These are phyloP conservation scores for Gnetum montanum DNA, from an alignment of 75 land plant genomes.

Conservation along the genomic window DNA sequence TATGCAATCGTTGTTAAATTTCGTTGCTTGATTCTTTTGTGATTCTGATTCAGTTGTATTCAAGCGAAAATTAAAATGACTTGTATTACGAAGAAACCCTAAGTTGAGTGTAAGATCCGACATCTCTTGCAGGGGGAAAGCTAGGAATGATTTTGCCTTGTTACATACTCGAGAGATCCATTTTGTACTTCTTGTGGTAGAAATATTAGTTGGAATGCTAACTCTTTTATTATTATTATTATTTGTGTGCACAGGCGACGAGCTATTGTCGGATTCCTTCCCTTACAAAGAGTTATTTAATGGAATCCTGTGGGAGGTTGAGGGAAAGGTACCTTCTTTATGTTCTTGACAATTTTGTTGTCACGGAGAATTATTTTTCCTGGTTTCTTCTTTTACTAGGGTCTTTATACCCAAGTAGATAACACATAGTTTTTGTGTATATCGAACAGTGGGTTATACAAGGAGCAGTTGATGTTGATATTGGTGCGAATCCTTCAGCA, in stretches of 20 bases:
- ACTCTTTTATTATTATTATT: not conserved
- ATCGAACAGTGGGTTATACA: constrained; percentile 70
- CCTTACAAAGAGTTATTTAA: constrained; percentile 24
- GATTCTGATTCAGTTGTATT: too few relatives aligned
- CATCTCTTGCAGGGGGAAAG: too few relatives aligned
- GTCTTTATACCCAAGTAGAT: not conserved
- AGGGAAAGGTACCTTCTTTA: constrained; percentile 41
- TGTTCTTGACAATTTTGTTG: not conserved
- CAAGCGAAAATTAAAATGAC: too few relatives aligned
- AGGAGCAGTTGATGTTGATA: constrained; percentile 72
- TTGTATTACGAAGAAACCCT: too few relatives aligned
- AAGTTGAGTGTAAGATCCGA: too few relatives aligned
- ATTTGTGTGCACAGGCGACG: constrained; percentile 9
- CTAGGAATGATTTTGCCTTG: too few relatives aligned
- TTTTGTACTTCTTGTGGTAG: too few relatives aligned
- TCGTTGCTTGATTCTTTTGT: too few relatives aligned
- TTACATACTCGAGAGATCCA: too few relatives aligned
- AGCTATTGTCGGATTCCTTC: constrained; percentile 32
- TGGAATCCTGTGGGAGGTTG: constrained; percentile 51
- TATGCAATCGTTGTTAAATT: too few relatives aligned
- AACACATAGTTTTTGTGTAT: not conserved
- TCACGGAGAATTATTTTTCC: not conserved
- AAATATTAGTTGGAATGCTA: too few relatives aligned
- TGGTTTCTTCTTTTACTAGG: not conserved
- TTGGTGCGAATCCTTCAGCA: constrained; percentile 87